Base-by-base conservation (phyloP, 2,329 filamentous ascomycete species). In the Trichoderma atroviride region DNA sequence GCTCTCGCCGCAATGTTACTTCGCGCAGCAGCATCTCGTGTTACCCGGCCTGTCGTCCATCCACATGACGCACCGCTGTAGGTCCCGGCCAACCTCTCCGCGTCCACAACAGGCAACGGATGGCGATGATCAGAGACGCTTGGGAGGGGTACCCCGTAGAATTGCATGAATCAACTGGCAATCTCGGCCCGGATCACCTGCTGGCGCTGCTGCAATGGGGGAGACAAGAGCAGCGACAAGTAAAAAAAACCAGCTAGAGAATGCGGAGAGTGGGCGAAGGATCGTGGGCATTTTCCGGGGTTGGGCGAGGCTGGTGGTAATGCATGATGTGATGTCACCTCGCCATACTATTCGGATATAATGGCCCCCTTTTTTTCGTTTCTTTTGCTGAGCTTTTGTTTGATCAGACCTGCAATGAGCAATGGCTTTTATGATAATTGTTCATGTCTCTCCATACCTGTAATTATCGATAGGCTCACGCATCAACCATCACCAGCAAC, bases 101-200 rank as follows among this genome's bases (percentile, higher is more conserved):
- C 19, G 57, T 60, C 65, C 57, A 27, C n/a, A 68, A 61, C 22
- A 43, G 65, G 65, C 24, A 68, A 61, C 53, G n/a, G 61, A 68
- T 29, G 47, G 40, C 35, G 65, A 55, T 61, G 65, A 68, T 68
- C 65, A 57, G 58, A 57, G 50, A 56, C 40, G 33, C 24, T 16
- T 52, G 64, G 29, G 64, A 50, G 55, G 64, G 64, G 55, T 43
- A 50, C 22, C 47, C 22, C 22, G 47, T 50, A 50, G 47, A 50
- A 50, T 50, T 47, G 37, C 33, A 40, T 27, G 37, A 53, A 16
- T 58, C 37, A 43, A 9, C 7, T 43, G 40, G 40, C 62, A 50
- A 22, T 24, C 47, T 24, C 47, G 47, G 47, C 47, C 53, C 62
- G 62, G 62, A 66, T 57, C 35, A 24, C 27, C n/a, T 40, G 14